phyloP scores from a whole-genome alignment of 257 asterid genomes.

The Nyctanthes arbortristis region DNA sequence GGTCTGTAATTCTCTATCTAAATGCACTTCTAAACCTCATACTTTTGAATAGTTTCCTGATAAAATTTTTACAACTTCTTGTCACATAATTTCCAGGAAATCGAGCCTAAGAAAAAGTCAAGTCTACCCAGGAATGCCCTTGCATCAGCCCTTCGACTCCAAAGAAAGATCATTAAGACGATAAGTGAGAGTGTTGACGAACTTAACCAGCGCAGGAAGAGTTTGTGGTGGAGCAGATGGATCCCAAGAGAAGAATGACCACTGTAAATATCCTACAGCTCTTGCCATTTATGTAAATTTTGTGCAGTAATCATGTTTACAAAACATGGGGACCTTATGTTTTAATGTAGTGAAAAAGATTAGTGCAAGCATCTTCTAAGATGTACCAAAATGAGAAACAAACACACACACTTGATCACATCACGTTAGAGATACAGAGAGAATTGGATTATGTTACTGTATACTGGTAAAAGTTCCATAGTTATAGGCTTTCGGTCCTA shows the following conservation, averaged over 20 bases:
- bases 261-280: constrained; percentile 27
- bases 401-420: not conserved
- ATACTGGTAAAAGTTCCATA: too few relatives aligned
- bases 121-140: constrained; percentile 72
- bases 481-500: too few relatives aligned
- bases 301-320: constrained; percentile 28
- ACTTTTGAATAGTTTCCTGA: not conserved
- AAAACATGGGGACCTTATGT: constrained; percentile 2
- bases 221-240: constrained; percentile 93
- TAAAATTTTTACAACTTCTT: not conserved
- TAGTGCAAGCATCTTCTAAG: not conserved
- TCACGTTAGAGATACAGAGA: constrained; percentile 13
- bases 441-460: not conserved
- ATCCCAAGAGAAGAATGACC: constrained; percentile 80
- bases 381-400: not conserved
- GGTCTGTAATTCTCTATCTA: constrained; percentile 52
- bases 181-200: constrained; percentile 68
- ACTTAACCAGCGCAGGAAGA: constrained; percentile 56
- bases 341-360: constrained; percentile 15
- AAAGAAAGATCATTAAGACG: constrained; percentile 66
- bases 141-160: constrained; percentile 77
- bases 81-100: constrained; percentile 50
- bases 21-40: not conserved
- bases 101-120: constrained; percentile 63
- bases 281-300: constrained; percentile 37